Conservation (phyloP, 2,329 filamentous ascomycete species). For the Massarina eburnea region DNA sequence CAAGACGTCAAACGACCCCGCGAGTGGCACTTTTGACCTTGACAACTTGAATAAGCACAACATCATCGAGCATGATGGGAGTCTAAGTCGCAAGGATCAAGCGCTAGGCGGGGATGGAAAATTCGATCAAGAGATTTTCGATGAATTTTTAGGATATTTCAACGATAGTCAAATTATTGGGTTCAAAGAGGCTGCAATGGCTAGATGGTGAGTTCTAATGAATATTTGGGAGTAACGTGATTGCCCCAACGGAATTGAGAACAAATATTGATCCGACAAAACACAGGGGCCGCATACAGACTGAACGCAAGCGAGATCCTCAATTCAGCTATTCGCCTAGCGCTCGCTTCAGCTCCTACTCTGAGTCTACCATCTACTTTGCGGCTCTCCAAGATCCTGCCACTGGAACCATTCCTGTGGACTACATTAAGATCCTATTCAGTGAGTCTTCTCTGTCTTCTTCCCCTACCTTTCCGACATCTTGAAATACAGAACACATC, state of each 20-base stretch:
- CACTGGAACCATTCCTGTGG: slow-evolving; percentile 13
- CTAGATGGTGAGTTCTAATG: slow-evolving; percentile 9
- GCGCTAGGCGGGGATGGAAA: slow-evolving; percentile 23
- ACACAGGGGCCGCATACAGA: slow-evolving; percentile 17
- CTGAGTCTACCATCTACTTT: slow-evolving; percentile 23
- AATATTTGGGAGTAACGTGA: background rate
- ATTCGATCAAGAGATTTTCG: slow-evolving; percentile 24
- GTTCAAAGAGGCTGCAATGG: slow-evolving; percentile 6
- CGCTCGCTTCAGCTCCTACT: slow-evolving; percentile 18
- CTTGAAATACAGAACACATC: too few species aligned
- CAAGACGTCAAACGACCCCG: slow-evolving; percentile 10
- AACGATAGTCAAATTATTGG: slow-evolving; percentile 2
- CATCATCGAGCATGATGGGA: slow-evolving; percentile 41
- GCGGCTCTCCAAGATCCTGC: slow-evolving; percentile 15
- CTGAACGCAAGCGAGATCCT: slow-evolving; percentile 13
- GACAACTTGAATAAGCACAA: slow-evolving; percentile 37
- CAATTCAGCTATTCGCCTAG: slow-evolving; percentile 16
- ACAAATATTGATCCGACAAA: background rate
- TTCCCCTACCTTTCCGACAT: background rate
- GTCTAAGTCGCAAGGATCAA: slow-evolving; percentile 28
- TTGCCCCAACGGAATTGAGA: background rate
- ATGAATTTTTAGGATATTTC: slow-evolving; percentile 19
- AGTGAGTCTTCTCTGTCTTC: slow-evolving; percentile 11
- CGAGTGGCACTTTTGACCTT: slow-evolving; percentile 25
- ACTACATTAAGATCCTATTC: slow-evolving; percentile 28